Base-by-base conservation (phyloP, 305 asterid species). In the Withania somnifera region DNA sequence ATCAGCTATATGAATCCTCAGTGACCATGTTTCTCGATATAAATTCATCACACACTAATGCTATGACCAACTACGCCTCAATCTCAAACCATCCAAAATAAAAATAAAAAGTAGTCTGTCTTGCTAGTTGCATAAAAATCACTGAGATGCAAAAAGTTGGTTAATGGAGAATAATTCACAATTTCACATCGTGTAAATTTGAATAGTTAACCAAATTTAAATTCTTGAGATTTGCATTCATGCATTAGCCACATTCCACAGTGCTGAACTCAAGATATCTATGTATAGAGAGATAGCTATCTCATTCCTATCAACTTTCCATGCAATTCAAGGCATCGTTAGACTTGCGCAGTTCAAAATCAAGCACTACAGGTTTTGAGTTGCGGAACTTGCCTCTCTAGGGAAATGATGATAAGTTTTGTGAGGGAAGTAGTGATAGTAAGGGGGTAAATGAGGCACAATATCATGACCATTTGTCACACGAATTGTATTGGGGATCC, bases 361-460 rank as follows among this genome's bases (percentile, higher is more conserved):
- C n/a, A 56, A 76, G 26, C 58, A 73, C 17, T 15, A 47, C 5
- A 75, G 45, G 80, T 28, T 4, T 75, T 75, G 63, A 50, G 61
- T 28, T 75, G 63, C 22, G 15, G 51, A 83, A 75, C 80, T 87
- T 92, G 93, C 98, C 98, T 96, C 98, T 93, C 94, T 91, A 82
- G 98, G 94, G 81, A 92, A 94, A 89, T 96, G 99, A 77, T 78
- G 97, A 82, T 96, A 94, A 6, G 98, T 94, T 89, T 93, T 94
- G 64, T 84, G 90, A 42, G 95, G 97, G 68, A 96, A 91, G 81
- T 80, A 84, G 64, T 42, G 63, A 85, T 89, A 94, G 87, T 93
- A 94, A 22, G 98, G 98, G 30, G 99, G 99, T 84, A 96, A 92
- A 90, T 96, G 99, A 85, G 98, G 99, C 88, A 96, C 99, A 15